phyloP scores from a whole-genome alignment of 768 basidiomycete genomes.

The Pulveroboletus sp. region DNA sequence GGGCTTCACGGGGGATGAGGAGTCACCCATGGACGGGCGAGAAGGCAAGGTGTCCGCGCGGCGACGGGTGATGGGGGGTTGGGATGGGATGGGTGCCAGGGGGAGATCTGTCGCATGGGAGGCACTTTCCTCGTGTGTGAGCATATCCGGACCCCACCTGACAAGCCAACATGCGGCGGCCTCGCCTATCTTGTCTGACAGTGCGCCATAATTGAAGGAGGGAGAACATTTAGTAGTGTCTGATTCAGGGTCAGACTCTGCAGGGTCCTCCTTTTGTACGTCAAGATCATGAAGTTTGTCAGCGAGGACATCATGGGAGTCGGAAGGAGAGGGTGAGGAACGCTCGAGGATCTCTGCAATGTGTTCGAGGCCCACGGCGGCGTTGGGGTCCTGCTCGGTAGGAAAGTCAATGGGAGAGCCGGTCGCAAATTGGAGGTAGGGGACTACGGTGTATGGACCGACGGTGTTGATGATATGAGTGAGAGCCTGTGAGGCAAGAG shows the following conservation, averaged over 20 bases:
- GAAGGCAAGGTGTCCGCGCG: conserved; percentile 30
- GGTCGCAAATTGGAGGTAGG: conserved; percentile 79
- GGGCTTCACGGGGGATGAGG: conserved; percentile 10
- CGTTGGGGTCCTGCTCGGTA: conserved; percentile 44
- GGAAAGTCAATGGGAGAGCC: conserved; percentile 57
- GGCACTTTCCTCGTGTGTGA: conserved; percentile 54
- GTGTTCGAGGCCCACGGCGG: conserved; percentile 67
- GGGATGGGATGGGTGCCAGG: conserved; percentile 16
- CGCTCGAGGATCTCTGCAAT: conserved; percentile 51
- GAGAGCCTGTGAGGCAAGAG: conserved; percentile 72
- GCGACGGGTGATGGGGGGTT: conserved; percentile 18
- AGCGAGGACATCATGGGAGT: conserved; percentile 22
- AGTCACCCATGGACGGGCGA: conserved; percentile 15
- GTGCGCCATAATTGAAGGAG: conserved; percentile 75
- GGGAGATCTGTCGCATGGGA: conserved; percentile 14
- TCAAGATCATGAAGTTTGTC: conserved; percentile 32
- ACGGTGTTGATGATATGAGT: conserved; percentile 65
- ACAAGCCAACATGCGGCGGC: conserved; percentile 84
- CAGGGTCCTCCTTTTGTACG: conserved; percentile 36
- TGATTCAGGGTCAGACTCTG: conserved; percentile 32
- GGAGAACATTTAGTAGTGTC: conserved; percentile 29
- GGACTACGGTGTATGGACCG: conserved; percentile 70
- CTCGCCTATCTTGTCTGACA: conserved; percentile 90
- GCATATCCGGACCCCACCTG: conserved; percentile 79
- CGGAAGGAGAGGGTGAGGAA: conserved; percentile 16